These are phyloP conservation scores for Xanthoconium separans DNA, from an alignment of 1,284 basidiomycete genomes.

Conservation along the genomic window DNA sequence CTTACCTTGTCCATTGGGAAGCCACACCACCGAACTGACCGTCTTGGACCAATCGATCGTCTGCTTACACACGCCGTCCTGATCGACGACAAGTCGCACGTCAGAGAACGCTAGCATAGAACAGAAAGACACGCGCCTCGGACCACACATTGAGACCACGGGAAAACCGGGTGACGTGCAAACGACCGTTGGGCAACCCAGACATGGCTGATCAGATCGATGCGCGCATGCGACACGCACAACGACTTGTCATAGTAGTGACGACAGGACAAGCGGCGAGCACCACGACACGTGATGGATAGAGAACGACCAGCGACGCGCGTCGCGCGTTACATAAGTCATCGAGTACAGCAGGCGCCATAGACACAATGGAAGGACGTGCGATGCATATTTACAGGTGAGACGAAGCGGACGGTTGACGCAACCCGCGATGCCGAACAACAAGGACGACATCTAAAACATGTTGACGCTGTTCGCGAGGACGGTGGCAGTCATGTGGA, in stretches of 20 bases:
- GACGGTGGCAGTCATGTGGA: constrained; percentile 22
- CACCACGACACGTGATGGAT: constrained; percentile 54
- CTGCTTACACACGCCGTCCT: constrained; percentile 72
- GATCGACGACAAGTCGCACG: neutral
- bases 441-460: constrained; percentile 60
- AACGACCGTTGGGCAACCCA: constrained; percentile 62
- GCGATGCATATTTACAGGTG: constrained; percentile 62
- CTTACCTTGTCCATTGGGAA: constrained; percentile 63
- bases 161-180: constrained; percentile 64
- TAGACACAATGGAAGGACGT: too few relatives aligned
- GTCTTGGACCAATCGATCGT: constrained; percentile 62
- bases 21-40: constrained; percentile 71
- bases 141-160: constrained; percentile 76
- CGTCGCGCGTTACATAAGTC: too few relatives aligned
- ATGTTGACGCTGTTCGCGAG: constrained; percentile 46
- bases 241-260: constrained; percentile 53
- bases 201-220: neutral
- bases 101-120: neutral
- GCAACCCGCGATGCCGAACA: constrained; percentile 59
- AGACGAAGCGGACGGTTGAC: constrained; percentile 58
- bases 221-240: too few relatives aligned
- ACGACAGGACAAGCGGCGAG: constrained; percentile 57
- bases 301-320: constrained; percentile 58
- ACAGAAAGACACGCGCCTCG: constrained; percentile 48
- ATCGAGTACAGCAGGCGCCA: too few relatives aligned